Evolutionary conservation across 2,329 filamentous ascomycete genomes (phyloP).

Genomic region (Aspergillus aculeatinus): DNA sequence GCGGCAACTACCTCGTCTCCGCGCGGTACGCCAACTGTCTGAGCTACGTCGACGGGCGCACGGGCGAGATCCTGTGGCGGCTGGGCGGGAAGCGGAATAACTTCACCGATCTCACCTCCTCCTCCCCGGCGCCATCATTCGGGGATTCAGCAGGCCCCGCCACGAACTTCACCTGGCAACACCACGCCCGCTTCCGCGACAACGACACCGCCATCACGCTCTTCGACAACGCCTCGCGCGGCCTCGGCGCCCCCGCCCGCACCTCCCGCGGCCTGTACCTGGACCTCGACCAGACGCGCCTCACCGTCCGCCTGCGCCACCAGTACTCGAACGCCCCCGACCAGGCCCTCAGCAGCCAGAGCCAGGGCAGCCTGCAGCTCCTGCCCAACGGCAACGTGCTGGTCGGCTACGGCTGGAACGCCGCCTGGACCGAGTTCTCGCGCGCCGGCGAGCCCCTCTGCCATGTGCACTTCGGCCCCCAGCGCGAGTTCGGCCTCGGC

Average conservation of each 20-base stretch:
- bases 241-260: constrained; percentile 17
- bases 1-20: constrained; percentile 48
- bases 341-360: constrained; percentile 37
- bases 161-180: constrained; percentile 53
- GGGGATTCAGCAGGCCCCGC: constrained; percentile 29
- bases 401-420: constrained; percentile 51
- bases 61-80: constrained; percentile 52
- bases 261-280: constrained; percentile 49
- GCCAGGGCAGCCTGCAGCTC: constrained; percentile 47
- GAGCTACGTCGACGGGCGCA: constrained; percentile 44
- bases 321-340: constrained; percentile 40
- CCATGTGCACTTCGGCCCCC: constrained; percentile 50
- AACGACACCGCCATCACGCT: constrained; percentile 34
- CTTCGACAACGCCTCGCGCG: constrained; percentile 42
- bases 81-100: constrained; percentile 50
- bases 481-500: constrained; percentile 32
- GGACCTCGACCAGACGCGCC: constrained; percentile 39
- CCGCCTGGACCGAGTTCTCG: constrained; percentile 55
- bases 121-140: constrained; percentile 29
- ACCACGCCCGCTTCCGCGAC: constrained; percentile 50
- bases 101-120: constrained; percentile 42
- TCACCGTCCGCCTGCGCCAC: constrained; percentile 46
- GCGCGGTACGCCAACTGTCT: constrained; percentile 39
- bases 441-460: constrained; percentile 48
- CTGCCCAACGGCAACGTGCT: constrained; percentile 48